Evolutionary conservation across 1,284 basidiomycete genomes (phyloP).

Genomic region (Anthracocystis panici-leucophaei): DNA sequence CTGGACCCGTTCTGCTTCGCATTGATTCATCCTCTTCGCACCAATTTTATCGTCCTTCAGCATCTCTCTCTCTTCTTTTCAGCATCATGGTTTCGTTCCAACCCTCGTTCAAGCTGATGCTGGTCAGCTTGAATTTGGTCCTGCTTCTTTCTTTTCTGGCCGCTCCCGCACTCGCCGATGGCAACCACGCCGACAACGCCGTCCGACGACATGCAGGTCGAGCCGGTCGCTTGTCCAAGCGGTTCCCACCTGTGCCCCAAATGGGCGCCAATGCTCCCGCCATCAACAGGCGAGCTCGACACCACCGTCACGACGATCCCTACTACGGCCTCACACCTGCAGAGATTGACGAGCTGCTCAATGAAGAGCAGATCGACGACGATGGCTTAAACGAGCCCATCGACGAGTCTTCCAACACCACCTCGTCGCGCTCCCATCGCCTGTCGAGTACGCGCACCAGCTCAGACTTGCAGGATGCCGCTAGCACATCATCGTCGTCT

Average conservation of each 20-base stretch:
- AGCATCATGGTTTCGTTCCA: slow-evolving; percentile 37
- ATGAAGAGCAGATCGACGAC: slow-evolving; percentile 15
- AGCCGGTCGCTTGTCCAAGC: slow-evolving; percentile 36
- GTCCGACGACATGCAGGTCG: slow-evolving; percentile 38
- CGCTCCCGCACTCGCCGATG: slow-evolving; percentile 17
- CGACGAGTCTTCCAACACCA: slow-evolving; percentile 21
- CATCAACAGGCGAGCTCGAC: slow-evolving; percentile 18
- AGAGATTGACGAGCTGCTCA: slow-evolving; percentile 27
- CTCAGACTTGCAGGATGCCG: slow-evolving; percentile 11
- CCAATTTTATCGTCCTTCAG: neutral
- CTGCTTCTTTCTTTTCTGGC: slow-evolving; percentile 18
- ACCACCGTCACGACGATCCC: neutral
- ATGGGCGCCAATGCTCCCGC: neutral
- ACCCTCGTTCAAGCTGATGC: slow-evolving; percentile 34
- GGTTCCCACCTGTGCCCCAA: slow-evolving; percentile 16
- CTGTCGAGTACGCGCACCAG: slow-evolving; percentile 9
- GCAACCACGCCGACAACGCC: slow-evolving; percentile 15
- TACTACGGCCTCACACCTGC: slow-evolving; percentile 23
- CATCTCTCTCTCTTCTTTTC: neutral
- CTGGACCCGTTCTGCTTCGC: neutral
- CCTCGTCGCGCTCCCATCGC: slow-evolving; percentile 7
- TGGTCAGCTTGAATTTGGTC: slow-evolving; percentile 39
- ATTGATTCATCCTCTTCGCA: neutral
- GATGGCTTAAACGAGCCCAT: slow-evolving; percentile 7
- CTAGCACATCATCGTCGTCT: neutral